Percentiles rank a stretch among this genome's conserved stretches.
Evolutionary conservation across 148 eudicot species (phyloP).

Genomic region (Nepenthes gracilis): DNA sequence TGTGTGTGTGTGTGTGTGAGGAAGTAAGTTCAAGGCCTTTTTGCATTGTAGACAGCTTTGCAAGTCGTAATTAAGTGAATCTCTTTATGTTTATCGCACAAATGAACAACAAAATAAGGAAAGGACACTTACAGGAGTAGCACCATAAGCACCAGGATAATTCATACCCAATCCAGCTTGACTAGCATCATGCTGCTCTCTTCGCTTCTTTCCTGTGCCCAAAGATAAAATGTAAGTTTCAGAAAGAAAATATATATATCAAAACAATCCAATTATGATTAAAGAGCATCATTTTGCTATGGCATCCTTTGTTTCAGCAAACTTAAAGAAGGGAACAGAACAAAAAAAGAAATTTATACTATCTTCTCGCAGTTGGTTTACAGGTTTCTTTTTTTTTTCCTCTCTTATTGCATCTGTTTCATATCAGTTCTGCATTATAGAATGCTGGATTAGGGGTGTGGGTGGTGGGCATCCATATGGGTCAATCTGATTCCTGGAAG

Average conservation of each 20-base stretch:
- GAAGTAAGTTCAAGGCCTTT: too few species aligned
- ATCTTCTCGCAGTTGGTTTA: not conserved
- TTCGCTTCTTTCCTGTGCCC: conserved; percentile 60
- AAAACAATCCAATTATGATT: not conserved
- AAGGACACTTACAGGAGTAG: conserved; percentile 59
- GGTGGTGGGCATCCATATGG: too few species aligned
- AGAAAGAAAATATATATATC: not conserved
- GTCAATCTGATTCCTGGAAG: too few species aligned
- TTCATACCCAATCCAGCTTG: conserved; percentile 51
- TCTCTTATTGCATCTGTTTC: too few species aligned
- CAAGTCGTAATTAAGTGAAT: too few species aligned
- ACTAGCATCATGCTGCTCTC: conserved; percentile 73
- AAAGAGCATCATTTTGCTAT: too few species aligned
- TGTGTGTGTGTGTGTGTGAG: too few species aligned
- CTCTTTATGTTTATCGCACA: not conserved
- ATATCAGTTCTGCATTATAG: too few species aligned
- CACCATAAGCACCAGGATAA: conserved; percentile 69
- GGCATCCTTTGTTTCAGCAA: too few species aligned
- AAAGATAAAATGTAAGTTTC: not conserved
- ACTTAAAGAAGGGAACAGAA: not conserved
- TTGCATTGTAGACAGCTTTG: too few species aligned
- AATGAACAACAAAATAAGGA: not conserved
- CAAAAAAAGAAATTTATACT: not conserved
- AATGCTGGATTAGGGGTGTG: too few species aligned
- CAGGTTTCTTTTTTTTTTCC: too few species aligned